phyloP scores from a whole-genome alignment of 257 asterid genomes.

The Solanum arcanum region DNA sequence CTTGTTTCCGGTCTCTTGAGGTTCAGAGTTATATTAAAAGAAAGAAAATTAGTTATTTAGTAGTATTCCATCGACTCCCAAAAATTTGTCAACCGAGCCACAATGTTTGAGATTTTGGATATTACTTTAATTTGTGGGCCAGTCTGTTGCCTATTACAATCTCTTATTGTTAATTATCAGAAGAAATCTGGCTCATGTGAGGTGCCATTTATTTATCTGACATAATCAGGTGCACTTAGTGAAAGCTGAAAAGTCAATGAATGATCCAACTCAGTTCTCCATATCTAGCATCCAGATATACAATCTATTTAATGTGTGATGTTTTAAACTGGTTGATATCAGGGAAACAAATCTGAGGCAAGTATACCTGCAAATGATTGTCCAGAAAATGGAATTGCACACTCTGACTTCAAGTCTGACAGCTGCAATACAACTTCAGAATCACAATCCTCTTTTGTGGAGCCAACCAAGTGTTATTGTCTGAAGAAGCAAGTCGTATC shows the following conservation, averaged over 20 bases:
- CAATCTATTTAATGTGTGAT: not conserved
- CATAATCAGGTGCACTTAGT: not conserved
- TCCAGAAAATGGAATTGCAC: constrained; percentile 2
- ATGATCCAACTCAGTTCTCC: not conserved
- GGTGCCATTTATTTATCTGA: not conserved
- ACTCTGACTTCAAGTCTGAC: constrained; percentile 6
- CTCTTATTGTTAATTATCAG: not conserved
- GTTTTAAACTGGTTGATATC: constrained; percentile 7
- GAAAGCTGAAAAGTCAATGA: not conserved
- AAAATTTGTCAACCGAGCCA: not conserved
- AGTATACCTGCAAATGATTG: constrained; percentile 1
- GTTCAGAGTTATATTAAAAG: not conserved
- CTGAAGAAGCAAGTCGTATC: constrained; percentile 65
- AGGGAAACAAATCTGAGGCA: constrained; percentile 25
- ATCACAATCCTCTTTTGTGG: constrained; percentile 14
- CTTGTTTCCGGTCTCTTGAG: not conserved
- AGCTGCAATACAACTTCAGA: constrained; percentile 11
- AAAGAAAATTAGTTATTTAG: not conserved
- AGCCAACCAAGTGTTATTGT: constrained; percentile 36
- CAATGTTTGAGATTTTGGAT: not conserved
- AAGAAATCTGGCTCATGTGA: not conserved
- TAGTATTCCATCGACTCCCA: not conserved
- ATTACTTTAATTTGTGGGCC: not conserved
- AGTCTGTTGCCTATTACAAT: not conserved
- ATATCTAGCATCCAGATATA: not conserved